Conservation (phyloP, 2,329 filamentous ascomycete genomes). For the Fusarium caatingaense region DNA sequence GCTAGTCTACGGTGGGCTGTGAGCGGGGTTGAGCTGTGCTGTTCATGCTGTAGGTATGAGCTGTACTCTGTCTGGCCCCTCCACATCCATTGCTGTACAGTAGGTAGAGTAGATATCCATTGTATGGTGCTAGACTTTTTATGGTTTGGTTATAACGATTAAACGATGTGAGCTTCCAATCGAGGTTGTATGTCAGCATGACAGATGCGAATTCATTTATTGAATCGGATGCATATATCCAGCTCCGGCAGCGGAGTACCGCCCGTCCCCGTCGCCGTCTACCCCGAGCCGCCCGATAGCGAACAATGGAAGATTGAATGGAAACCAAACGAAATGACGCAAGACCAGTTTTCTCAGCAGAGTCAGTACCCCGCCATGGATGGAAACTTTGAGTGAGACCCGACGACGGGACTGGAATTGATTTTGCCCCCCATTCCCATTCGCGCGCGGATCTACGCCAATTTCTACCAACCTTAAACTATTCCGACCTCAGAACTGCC, state of each 20-base stretch:
- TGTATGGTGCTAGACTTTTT: neutral
- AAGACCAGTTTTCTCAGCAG: constrained; percentile 30
- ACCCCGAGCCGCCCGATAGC: constrained; percentile 12
- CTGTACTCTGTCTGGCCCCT: constrained; percentile 6
- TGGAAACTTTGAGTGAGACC: constrained; percentile 25
- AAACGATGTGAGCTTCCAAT: constrained; percentile 13
- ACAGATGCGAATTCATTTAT: constrained; percentile 11
- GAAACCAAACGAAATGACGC: constrained; percentile 45
- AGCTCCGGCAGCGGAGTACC: constrained; percentile 24
- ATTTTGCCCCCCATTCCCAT: constrained; percentile 22
- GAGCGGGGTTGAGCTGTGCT: constrained; percentile 32
- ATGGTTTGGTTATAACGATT: constrained; percentile 19
- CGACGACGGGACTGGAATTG: neutral
- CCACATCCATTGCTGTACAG: constrained; percentile 7
- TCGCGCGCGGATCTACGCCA: constrained; percentile 20
- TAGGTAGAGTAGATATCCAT: constrained; percentile 13
- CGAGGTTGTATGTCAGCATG: constrained; percentile 17
- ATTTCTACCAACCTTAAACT: constrained; percentile 7
- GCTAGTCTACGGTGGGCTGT: constrained; percentile 12
- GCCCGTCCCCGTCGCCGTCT: constrained; percentile 2
- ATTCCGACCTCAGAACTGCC: constrained; percentile 19
- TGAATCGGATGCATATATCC: constrained; percentile 15
- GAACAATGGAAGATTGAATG: constrained; percentile 5
- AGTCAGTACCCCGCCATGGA: constrained; percentile 43
- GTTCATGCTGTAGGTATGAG: constrained; percentile 27